Evolutionary conservation across 2,329 filamentous ascomycete genomes (phyloP), one percentile per base, ranked within the genome.

Genomic region (Aspergillus nomiae): DNA sequence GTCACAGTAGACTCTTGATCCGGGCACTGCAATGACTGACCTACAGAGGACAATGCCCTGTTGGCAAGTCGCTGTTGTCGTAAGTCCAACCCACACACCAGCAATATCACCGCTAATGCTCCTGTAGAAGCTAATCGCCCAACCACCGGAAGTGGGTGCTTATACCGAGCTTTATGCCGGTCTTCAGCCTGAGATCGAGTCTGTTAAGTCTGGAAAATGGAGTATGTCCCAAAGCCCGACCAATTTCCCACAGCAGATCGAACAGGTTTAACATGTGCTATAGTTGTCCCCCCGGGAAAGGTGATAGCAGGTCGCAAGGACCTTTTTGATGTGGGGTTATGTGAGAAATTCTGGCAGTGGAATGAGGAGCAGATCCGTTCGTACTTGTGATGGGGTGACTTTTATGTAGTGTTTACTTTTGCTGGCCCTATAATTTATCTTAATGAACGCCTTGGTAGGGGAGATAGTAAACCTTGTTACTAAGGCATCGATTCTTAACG

Each of bases 161-260:
- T 71, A 71, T 32, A 71, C 69, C 12, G 68, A 71, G 58, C 63
- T 70, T n/a, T 71, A 46, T 43, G 65, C 65, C 11, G 68, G 65
- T 0, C 26, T 66, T 16, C 24, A 26, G 46, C 46, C 46, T 9
- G 46, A 50, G 14, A 50, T 19, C 8, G 50, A 59, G n/a, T 10
- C n/a, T 2, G 26, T 30, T 19, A 59, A 36, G 5, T 51, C 32
- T 12, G 48, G 48, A 30, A 30, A 21, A 51, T 62, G 61, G 61
- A 34, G 59, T 61, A 10, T 19, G 48, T n/a, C 48, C 24, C 16
- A 41, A 16, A 9, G 14, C 14, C 24, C 24, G n/a, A 51, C 48
- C 9, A n/a, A 9, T 8, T 30, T 7, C 26, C 7, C 7, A 32
- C 19, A 24, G 10, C 5, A 11, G 21, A 14, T 3, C 26, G 26